phyloP scores from a whole-genome alignment of 345 rosid genomes.

The Ceriops tagal region DNA sequence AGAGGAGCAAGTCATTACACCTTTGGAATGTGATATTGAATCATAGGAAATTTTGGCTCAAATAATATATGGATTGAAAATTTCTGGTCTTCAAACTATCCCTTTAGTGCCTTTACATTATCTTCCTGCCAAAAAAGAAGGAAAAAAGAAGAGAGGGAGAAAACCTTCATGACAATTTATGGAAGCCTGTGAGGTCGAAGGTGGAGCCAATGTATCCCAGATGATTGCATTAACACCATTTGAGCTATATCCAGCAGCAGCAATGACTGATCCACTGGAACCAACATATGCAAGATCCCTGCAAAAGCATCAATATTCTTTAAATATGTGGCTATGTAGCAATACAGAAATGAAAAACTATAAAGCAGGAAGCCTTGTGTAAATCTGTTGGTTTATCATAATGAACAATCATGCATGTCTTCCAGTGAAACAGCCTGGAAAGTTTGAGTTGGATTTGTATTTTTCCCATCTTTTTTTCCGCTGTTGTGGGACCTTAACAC shows the following conservation, averaged over 20 bases:
- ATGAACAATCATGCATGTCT: not conserved
- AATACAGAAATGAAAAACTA: too few species aligned
- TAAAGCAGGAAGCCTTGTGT: not conserved
- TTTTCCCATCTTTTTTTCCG: not conserved
- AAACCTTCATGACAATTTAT: slow-evolving; percentile 85
- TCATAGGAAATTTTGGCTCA: too few species aligned
- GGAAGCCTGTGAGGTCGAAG: slow-evolving; percentile 79
- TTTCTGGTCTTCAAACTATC: not conserved
- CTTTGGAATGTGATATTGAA: too few species aligned
- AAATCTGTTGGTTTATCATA: not conserved
- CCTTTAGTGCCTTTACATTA: not conserved
- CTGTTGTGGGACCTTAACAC: not conserved
- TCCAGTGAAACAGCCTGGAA: not conserved
- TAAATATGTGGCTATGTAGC: not conserved
- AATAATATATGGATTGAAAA: not conserved
- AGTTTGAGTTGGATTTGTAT: not conserved
- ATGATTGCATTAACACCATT: slow-evolving; percentile 78
- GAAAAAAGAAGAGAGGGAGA: slow-evolving; percentile 6
- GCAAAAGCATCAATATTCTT: slow-evolving; percentile 23
- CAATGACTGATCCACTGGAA: slow-evolving; percentile 86
- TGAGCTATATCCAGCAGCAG: slow-evolving; percentile 77
- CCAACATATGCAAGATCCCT: slow-evolving; percentile 84
- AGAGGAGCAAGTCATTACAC: too few species aligned
- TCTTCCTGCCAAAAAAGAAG: not conserved
- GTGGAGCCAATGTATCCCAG: slow-evolving; percentile 96